Evolutionary conservation across 73 alveolate species (phyloP).

Genomic region (Paramecium tetraurelia): DNA sequence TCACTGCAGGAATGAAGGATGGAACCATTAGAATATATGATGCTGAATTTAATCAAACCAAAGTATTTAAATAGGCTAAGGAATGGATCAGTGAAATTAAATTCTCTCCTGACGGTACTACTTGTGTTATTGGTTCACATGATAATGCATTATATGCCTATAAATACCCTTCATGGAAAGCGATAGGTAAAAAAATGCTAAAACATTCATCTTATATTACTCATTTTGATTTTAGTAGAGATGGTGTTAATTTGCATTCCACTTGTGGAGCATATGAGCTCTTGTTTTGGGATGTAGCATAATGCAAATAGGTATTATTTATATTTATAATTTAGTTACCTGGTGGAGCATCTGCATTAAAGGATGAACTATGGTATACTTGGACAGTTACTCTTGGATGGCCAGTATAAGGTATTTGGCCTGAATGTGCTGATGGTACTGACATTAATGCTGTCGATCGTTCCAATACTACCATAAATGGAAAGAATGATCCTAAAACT

Average conservation of each 20-base stretch:
- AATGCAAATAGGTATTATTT: conserved; percentile 64
- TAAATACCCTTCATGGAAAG: conserved; percentile 58
- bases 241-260: conserved; percentile 76
- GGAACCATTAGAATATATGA: conserved; percentile 90
- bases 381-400: conserved; percentile 94
- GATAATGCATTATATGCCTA: conserved; percentile 87
- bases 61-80: conserved; percentile 56
- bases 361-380: conserved; percentile 86
- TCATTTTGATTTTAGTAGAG: conserved; percentile 90
- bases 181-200: conserved; percentile 64
- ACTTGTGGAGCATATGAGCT: conserved; percentile 96
- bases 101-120: conserved; percentile 95
- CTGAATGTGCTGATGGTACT: conserved; percentile 89
- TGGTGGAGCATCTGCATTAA: conserved; percentile 82
- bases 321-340: conserved; percentile 47
- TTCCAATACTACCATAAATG: conserved; percentile 58
- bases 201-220: conserved; percentile 85
- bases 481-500: conserved; percentile 62
- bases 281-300: conserved; percentile 81
- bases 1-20: conserved; percentile 95
- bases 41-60: conserved; percentile 62
- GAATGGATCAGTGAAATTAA: conserved; percentile 86
- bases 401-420: conserved; percentile 96
- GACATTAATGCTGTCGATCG: conserved; percentile 91
- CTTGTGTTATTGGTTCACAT: conserved; percentile 91